These are phyloP conservation scores for Calophaca sinica DNA, from an alignment of 306 rosid genomes.

Conservation along the genomic window DNA sequence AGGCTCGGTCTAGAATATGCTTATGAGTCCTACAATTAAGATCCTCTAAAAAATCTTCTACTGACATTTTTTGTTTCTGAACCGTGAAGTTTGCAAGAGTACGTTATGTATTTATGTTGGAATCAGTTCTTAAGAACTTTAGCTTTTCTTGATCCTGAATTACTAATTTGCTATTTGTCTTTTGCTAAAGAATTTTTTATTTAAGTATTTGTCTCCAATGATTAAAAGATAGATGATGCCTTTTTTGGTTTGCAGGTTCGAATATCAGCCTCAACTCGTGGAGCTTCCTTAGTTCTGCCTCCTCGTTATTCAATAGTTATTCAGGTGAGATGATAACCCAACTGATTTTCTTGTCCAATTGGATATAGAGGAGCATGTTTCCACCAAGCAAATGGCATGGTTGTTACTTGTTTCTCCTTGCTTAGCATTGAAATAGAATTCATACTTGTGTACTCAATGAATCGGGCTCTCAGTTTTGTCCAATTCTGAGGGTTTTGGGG, in stretches of 20 bases:
- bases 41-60: constrained; percentile 10
- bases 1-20: constrained; percentile 24
- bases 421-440: constrained; percentile 6
- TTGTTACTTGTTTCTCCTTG: not conserved
- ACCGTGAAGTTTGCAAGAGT: constrained; percentile 11
- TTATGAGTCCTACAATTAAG: constrained; percentile 25
- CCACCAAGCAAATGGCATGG: constrained; percentile 32
- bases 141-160: not conserved
- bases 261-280: constrained; percentile 53
- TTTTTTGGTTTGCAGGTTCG: constrained; percentile 68
- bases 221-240: constrained; percentile 13
- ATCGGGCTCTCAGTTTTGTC: constrained; percentile 25
- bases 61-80: not conserved
- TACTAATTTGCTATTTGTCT: constrained; percentile 14
- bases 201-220: constrained; percentile 10
- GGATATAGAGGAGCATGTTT: constrained; percentile 19
- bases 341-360: constrained; percentile 32
- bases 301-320: constrained; percentile 82
- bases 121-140: constrained; percentile 17
- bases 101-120: constrained; percentile 17
- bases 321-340: constrained; percentile 65
- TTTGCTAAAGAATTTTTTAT: constrained; percentile 29
- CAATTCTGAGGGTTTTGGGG: constrained; percentile 19
- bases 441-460: not conserved
- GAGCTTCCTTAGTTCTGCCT: constrained; percentile 68